Conservation (phyloP, 1,284 basidiomycete species). For the Tranzscheliella williamsii region DNA sequence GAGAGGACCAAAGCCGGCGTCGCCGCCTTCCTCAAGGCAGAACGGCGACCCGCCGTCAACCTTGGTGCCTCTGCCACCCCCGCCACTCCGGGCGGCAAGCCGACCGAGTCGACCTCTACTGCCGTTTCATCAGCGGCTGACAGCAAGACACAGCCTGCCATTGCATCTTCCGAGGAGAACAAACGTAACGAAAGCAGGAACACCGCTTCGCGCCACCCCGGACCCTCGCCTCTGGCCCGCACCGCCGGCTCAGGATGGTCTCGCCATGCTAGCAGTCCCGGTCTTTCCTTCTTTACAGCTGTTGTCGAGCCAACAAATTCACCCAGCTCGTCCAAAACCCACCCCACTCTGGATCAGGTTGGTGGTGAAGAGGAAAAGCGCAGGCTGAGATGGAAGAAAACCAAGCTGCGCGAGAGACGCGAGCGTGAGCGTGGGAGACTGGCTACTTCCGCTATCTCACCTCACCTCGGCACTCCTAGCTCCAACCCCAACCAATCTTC, state of each 20-base stretch:
- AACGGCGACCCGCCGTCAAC: slow-evolving; percentile 24
- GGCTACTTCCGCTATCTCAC: slow-evolving; percentile 1
- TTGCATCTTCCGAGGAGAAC: background rate
- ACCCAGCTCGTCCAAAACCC: slow-evolving; percentile 18
- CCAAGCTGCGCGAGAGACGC: slow-evolving; percentile 26
- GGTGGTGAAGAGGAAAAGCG: slow-evolving; percentile 46
- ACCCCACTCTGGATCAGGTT: slow-evolving; percentile 44
- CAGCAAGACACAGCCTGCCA: background rate
- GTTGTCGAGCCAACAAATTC: slow-evolving; percentile 28
- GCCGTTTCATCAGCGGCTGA: background rate
- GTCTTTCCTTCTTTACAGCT: slow-evolving; percentile 46
- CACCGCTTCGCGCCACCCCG: slow-evolving; percentile 10
- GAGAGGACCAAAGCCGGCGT: slow-evolving; percentile 56
- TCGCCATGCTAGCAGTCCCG: slow-evolving; percentile 38
- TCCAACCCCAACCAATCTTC: slow-evolving; percentile 20
- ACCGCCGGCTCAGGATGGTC: slow-evolving; percentile 15
- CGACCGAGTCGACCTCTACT: background rate
- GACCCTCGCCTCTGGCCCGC: slow-evolving; percentile 14
- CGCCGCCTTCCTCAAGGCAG: slow-evolving; percentile 56
- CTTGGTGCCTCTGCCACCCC: slow-evolving; percentile 2
- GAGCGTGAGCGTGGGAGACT: slow-evolving; percentile 17
- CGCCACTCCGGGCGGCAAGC: slow-evolving; percentile 2
- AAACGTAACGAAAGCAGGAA: slow-evolving; percentile 7
- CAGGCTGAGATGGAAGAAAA: slow-evolving; percentile 43
- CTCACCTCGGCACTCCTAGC: slow-evolving; percentile 21